Base-by-base conservation (phyloP, 495 filamentous ascomycete species). In the Trypethelium eluteriae region DNA sequence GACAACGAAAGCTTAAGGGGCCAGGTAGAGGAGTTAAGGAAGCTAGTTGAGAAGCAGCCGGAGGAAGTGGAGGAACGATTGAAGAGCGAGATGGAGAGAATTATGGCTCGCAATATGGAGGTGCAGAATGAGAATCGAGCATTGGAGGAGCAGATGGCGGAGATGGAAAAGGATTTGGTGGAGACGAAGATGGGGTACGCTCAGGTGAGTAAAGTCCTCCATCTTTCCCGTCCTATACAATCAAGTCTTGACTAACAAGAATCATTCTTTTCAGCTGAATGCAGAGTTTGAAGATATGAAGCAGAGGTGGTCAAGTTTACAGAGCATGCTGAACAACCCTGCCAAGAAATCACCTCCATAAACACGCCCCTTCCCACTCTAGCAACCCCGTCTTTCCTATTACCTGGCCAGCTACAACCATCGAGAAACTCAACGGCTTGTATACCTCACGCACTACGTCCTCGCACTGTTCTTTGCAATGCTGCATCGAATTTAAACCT, bases 111-210 rank as follows among this genome's bases (percentile, higher is more conserved):
- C 64, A 98, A 98, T 73, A 82, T 88, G 38, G 93, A 95, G 72
- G 93, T 98, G 18, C 93, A 97, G 73, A 92, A 96, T 62, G 92
- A 96, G 80, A 98, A 97, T 70, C 83, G 89, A 63, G 81, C 79
- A 41, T 80, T 99, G 71, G 92, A 96, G 75, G 96, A 96, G 77
- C 88, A 91, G 73, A 85, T 95, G 84, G 84, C 84, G 39, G 94
- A 97, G 66, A 94, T 99, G 84, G 94, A 98, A 81, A 92, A 93
- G 77, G 86, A 88, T 72, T 78, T 99, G 59, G 95, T 99, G 66
- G 84, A 88, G 71, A 92, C 92, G 1, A 99, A 99, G 83, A 91
- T 99, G 92, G 83, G 84, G 70, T 89, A 89, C 79, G 94, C 94
- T 38, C 91, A 96, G 88, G 94, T 97, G 83, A 76, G 83, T 78